Conservation (phyloP, 257 asterid species). For the Solanum raphanifolium region DNA sequence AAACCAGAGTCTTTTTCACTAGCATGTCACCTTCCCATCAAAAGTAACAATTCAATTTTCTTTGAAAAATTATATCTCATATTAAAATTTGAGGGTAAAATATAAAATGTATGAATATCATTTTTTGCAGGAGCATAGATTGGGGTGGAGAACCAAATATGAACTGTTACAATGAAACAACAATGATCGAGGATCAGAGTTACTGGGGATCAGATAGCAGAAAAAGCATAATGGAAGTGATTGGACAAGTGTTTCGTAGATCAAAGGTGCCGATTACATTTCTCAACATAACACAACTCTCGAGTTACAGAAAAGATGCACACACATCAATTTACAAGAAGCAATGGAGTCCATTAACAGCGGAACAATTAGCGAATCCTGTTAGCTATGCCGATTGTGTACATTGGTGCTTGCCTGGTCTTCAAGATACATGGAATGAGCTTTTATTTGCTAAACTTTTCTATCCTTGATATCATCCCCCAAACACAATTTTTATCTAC, state of each 20-base stretch:
- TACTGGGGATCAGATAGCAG: constrained; percentile 36
- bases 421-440: constrained; percentile 80
- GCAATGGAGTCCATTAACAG: constrained; percentile 34
- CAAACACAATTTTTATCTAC: not conserved
- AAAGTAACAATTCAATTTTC: constrained; percentile 18
- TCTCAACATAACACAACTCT: constrained; percentile 58
- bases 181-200: constrained; percentile 23
- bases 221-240: constrained; percentile 28
- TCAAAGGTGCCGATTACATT: constrained; percentile 45
- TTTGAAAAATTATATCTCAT: not conserved
- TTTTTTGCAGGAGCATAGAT: constrained; percentile 35
- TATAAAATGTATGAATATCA: not conserved
- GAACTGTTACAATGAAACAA: constrained; percentile 66
- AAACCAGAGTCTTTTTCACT: constrained; percentile 44
- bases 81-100: not conserved
- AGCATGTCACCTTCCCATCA: constrained; percentile 73
- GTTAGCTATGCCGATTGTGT: constrained; percentile 63
- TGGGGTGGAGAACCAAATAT: constrained; percentile 57
- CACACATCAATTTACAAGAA: constrained; percentile 65
- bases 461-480: constrained; percentile 23
- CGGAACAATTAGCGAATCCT: constrained; percentile 37
- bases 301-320: constrained; percentile 58
- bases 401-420: constrained; percentile 88
- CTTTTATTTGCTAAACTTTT: constrained; percentile 57
- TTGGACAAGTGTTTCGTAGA: constrained; percentile 29